Conservation (phyloP, 441 rosid species). For the Hura crepitans region DNA sequence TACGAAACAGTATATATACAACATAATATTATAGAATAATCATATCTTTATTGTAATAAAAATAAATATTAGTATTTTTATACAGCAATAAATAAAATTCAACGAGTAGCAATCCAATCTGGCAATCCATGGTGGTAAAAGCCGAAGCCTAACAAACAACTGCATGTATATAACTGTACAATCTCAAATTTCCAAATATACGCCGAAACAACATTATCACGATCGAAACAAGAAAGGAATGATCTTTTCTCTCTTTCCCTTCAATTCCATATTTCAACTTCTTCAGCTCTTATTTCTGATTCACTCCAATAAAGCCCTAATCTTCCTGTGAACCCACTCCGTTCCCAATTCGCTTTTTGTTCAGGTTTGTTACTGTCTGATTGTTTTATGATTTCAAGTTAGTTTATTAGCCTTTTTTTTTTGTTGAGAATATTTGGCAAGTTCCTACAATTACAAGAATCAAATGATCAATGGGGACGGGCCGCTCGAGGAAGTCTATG, state of each 20-base stretch:
- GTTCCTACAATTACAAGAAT: neutral
- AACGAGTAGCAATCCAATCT: too few relatives aligned
- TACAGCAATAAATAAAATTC: too few relatives aligned
- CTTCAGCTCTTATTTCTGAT: neutral
- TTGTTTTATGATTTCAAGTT: neutral
- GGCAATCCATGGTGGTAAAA: neutral
- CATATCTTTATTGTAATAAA: too few relatives aligned
- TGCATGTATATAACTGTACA: neutral
- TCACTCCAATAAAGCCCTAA: neutral
- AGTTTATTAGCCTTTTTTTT: neutral
- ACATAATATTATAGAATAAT: too few relatives aligned
- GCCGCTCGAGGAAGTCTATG: constrained; percentile 31
- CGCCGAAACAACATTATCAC: neutral
- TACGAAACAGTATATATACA: too few relatives aligned
- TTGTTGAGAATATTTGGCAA: neutral
- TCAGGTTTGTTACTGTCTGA: neutral
- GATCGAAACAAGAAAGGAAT: neutral
- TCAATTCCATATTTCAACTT: neutral
- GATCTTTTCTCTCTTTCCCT: neutral
- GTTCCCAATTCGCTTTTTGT: neutral
- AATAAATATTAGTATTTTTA: too few relatives aligned
- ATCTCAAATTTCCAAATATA: neutral
- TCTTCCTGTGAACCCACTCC: neutral
- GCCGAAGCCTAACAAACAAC: neutral
- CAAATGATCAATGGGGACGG: constrained; percentile 58